These are phyloP conservation scores for Amaranthus cruentus DNA, from an alignment of 148 eudicot species.

Conservation along the genomic window DNA sequence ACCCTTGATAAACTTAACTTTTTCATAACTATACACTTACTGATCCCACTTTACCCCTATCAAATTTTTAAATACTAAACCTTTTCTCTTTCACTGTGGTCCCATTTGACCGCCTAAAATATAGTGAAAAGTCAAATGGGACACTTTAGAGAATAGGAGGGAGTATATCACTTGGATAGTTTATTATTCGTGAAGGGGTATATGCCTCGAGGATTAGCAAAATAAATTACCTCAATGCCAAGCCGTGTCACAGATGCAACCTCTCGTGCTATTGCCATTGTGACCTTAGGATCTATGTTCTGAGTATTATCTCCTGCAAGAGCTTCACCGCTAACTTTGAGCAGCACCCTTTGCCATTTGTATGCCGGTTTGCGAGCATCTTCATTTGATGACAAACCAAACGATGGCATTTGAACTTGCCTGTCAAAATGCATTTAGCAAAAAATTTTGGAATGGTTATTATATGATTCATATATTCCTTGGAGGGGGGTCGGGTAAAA, in stretches of 20 bases:
- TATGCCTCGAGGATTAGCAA: background rate
- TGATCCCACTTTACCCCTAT: too few species aligned
- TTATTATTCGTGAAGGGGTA: background rate
- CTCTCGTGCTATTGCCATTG: constrained; percentile 95
- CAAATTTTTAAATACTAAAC: too few species aligned
- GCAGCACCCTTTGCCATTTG: constrained; percentile 90
- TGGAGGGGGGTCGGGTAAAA: too few species aligned
- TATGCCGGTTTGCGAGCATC: constrained; percentile 40
- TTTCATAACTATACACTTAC: too few species aligned
- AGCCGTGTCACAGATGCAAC: constrained; percentile 92
- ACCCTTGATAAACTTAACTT: too few species aligned
- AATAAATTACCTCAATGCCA: constrained; percentile 74
- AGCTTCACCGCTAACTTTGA: constrained; percentile 98
- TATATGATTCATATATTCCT: too few species aligned
- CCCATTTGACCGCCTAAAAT: too few species aligned
- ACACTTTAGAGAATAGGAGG: too few species aligned
- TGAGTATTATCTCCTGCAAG: constrained; percentile 90
- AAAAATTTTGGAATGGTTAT: background rate
- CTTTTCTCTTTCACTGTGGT: too few species aligned
- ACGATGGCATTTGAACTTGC: constrained; percentile 44
- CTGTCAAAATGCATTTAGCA: constrained; percentile 23
- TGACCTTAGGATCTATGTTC: constrained; percentile 95
- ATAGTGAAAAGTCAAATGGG: too few species aligned
- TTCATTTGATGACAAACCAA: constrained; percentile 44
- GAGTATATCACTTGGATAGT: too few species aligned